phyloP scores from a whole-genome alignment of 2,329 filamentous ascomycete genomes.

The Xylaria sp. region DNA sequence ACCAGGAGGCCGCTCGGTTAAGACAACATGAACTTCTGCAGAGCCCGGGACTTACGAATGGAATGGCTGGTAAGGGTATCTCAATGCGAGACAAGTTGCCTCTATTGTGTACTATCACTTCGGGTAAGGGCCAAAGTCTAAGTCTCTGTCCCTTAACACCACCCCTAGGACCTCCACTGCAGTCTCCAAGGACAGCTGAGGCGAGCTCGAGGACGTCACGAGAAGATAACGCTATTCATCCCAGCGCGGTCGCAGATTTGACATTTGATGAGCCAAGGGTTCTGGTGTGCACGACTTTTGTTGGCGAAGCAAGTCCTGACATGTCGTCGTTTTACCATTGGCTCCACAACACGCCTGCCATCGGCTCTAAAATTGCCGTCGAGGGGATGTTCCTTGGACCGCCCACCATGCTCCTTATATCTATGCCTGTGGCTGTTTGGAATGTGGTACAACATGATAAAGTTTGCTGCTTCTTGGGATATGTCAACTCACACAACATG shows the following conservation, averaged over 20 bases:
- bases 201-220: slow-evolving; percentile 46
- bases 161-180: slow-evolving; percentile 45
- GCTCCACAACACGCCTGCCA: slow-evolving; percentile 68
- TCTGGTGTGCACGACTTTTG: slow-evolving; percentile 74
- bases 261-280: slow-evolving; percentile 71
- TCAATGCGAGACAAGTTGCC: slow-evolving; percentile 55
- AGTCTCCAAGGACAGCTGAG: slow-evolving; percentile 48
- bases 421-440: slow-evolving; percentile 72
- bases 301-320: slow-evolving; percentile 71
- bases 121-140: slow-evolving; percentile 63
- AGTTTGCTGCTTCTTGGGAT: slow-evolving; percentile 72
- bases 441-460: slow-evolving; percentile 73
- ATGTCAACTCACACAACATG: slow-evolving; percentile 74
- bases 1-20: slow-evolving; percentile 63
- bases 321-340: slow-evolving; percentile 74
- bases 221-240: slow-evolving; percentile 58
- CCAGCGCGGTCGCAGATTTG: slow-evolving; percentile 62
- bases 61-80: slow-evolving; percentile 51
- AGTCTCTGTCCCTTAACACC: slow-evolving; percentile 61
- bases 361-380: slow-evolving; percentile 68
- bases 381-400: slow-evolving; percentile 76
- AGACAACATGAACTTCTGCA: slow-evolving; percentile 59
- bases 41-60: slow-evolving; percentile 58
- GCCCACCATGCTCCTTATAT: slow-evolving; percentile 72
- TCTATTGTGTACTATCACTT: slow-evolving; percentile 65